Conservation (phyloP, 2,329 filamentous ascomycete species). For the Paecilomyces niveus region DNA sequence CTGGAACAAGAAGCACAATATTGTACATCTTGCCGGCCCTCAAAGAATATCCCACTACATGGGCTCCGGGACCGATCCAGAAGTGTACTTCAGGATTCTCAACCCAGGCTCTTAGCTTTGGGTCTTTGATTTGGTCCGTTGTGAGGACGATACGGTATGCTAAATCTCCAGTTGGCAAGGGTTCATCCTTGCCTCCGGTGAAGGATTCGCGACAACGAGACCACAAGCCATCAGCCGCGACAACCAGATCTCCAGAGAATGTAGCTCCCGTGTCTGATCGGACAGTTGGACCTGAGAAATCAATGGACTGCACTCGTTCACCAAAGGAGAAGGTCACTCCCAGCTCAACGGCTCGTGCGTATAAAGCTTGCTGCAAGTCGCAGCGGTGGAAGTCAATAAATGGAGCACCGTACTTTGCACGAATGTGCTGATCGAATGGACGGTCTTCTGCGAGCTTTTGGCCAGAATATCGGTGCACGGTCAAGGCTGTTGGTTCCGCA, state of each 20-base stretch:
- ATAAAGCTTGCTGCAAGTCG: background rate
- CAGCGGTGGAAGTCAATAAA: constrained; percentile 54
- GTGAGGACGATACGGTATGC: constrained; percentile 54
- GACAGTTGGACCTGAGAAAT: background rate
- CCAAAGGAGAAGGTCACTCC: constrained; percentile 5
- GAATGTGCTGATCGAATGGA: constrained; percentile 48
- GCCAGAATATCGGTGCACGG: constrained; percentile 28
- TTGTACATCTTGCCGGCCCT: constrained; percentile 56
- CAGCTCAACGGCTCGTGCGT: background rate
- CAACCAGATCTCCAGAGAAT: background rate
- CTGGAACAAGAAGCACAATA: constrained; percentile 58
- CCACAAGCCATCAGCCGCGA: constrained; percentile 2
- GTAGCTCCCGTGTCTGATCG: background rate
- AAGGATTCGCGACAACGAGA: constrained; percentile 3
- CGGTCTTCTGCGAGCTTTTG: constrained; percentile 39
- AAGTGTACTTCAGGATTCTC: constrained; percentile 48
- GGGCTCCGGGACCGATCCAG: constrained; percentile 57
- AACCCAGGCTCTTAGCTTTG: constrained; percentile 47
- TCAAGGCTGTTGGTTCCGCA: constrained; percentile 24
- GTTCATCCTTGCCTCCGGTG: constrained; percentile 40
- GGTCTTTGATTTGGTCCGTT: constrained; percentile 46
- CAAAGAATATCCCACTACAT: constrained; percentile 58
- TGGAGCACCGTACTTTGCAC: constrained; percentile 48
- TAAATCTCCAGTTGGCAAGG: constrained; percentile 56
- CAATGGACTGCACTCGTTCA: background rate